Percentiles rank a stretch among this genome's conserved stretches.
These are phyloP conservation scores for Wickerhamomyces hampshirensis DNA, from an alignment of 805 yeast species.

Conservation along the genomic window DNA sequence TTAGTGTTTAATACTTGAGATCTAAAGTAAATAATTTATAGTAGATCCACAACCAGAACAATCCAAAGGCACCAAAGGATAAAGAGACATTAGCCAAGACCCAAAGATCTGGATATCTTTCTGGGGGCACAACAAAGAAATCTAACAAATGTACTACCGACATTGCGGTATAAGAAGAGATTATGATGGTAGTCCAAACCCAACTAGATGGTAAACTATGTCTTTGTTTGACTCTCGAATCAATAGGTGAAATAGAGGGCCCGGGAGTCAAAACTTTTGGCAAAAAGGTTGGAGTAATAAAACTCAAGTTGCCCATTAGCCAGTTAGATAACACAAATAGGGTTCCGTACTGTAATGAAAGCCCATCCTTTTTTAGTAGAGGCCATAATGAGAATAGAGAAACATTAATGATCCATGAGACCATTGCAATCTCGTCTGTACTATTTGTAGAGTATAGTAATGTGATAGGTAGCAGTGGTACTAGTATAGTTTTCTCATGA, in stretches of 20 bases:
- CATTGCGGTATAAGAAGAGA: constrained; percentile 49
- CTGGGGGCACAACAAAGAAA: constrained; percentile 44
- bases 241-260: constrained; percentile 34
- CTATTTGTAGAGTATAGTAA: constrained; percentile 51
- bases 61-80: constrained; percentile 67
- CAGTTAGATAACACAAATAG: constrained; percentile 66
- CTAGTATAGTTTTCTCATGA: constrained; percentile 86
- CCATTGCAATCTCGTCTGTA: constrained; percentile 60
- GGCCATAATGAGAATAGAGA: constrained; percentile 89
- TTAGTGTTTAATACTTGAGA: too few species aligned
- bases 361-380: constrained; percentile 67
- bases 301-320: constrained; percentile 64
- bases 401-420: constrained; percentile 83
- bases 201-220: constrained; percentile 43
- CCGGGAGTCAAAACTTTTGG: constrained; percentile 41
- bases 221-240: constrained; percentile 30
- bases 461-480: constrained; percentile 84
- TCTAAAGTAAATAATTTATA: constrained; percentile 40
- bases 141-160: constrained; percentile 52
- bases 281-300: constrained; percentile 41
- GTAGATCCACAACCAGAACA: constrained; percentile 82
- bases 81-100: constrained; percentile 68
- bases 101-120: constrained; percentile 77
- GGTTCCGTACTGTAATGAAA: constrained; percentile 66
- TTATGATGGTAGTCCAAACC: constrained; percentile 47